Conservation (phyloP, 2,329 filamentous ascomycete species). For the Trichothecium sympodiale region DNA sequence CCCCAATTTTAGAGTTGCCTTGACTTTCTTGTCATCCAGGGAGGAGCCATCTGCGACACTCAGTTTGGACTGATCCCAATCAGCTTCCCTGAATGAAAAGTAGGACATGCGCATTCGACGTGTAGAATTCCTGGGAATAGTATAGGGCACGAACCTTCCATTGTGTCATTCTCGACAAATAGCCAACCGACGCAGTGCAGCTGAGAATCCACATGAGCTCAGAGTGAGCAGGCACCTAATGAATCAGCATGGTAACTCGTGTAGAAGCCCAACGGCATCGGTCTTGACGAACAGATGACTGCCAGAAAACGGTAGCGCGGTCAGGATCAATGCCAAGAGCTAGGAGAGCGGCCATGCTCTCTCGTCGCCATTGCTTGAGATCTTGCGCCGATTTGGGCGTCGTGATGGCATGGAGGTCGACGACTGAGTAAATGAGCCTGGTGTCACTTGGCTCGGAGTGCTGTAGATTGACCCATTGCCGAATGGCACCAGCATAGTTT, state of each 20-base stretch:
- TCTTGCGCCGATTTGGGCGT: constrained; percentile 52
- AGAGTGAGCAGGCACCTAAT: constrained; percentile 61
- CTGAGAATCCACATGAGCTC: constrained; percentile 97
- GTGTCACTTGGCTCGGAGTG: constrained; percentile 40
- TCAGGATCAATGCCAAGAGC: constrained; percentile 75
- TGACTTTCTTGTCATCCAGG: constrained; percentile 46
- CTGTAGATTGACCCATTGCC: constrained; percentile 77
- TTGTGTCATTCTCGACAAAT: constrained; percentile 96
- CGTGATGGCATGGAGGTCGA: constrained; percentile 91
- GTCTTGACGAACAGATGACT: constrained; percentile 63
- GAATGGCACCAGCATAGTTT: constrained; percentile 86
- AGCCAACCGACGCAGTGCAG: constrained; percentile 83
- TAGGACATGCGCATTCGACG: neutral
- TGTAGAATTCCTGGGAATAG: neutral
- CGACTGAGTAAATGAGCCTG: constrained; percentile 72
- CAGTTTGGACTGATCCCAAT: constrained; percentile 73
- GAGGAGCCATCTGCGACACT: constrained; percentile 47
- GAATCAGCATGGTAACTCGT: too few species aligned
- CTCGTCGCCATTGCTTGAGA: constrained; percentile 54
- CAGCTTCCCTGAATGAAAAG: too few species aligned
- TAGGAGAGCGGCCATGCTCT: constrained; percentile 69
- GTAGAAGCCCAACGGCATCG: too few species aligned
- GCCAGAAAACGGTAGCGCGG: constrained; percentile 71
- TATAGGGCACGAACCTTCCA: constrained; percentile 62
- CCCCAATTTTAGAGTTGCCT: constrained; percentile 63